Conservation (phyloP, 164 flowering plant species). For the Magnolia kwangsiensis region DNA sequence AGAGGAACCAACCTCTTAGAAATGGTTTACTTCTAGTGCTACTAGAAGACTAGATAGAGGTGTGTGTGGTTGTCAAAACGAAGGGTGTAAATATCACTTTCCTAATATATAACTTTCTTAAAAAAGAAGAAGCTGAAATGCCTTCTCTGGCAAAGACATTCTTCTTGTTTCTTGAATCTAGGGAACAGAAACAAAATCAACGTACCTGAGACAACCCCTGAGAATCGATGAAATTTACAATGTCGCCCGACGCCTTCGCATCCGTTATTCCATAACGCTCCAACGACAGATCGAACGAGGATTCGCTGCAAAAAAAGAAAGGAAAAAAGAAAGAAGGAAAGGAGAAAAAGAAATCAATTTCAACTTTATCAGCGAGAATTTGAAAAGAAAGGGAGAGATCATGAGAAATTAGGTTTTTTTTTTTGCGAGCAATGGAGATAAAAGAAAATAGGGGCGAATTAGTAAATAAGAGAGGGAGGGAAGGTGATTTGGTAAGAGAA, state of each 20-base stretch:
- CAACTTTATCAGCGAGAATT: neutral
- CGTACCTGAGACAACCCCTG: slow-evolving; percentile 45
- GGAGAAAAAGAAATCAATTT: neutral
- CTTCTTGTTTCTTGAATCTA: too few relatives aligned
- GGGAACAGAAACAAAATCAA: neutral
- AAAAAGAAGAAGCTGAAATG: too few relatives aligned
- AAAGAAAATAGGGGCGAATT: neutral
- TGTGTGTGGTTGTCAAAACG: too few relatives aligned
- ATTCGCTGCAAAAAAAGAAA: slow-evolving; percentile 34
- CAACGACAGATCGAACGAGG: slow-evolving; percentile 49
- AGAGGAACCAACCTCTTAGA: too few relatives aligned
- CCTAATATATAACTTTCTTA: too few relatives aligned
- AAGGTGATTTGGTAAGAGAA: neutral
- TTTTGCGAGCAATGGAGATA: too few relatives aligned
- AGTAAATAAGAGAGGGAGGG: neutral
- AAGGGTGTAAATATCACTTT: too few relatives aligned
- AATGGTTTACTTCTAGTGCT: too few relatives aligned
- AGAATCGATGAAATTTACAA: slow-evolving; percentile 46
- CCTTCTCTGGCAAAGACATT: too few relatives aligned
- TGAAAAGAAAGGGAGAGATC: neutral
- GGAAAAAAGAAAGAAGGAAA: neutral
- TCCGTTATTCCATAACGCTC: slow-evolving; percentile 57
- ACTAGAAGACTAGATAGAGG: too few relatives aligned
- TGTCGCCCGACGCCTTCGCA: slow-evolving; percentile 43
- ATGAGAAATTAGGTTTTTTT: neutral